phyloP scores from a whole-genome alignment of 495 filamentous ascomycete genomes.

The Penicillium pancosmium region DNA sequence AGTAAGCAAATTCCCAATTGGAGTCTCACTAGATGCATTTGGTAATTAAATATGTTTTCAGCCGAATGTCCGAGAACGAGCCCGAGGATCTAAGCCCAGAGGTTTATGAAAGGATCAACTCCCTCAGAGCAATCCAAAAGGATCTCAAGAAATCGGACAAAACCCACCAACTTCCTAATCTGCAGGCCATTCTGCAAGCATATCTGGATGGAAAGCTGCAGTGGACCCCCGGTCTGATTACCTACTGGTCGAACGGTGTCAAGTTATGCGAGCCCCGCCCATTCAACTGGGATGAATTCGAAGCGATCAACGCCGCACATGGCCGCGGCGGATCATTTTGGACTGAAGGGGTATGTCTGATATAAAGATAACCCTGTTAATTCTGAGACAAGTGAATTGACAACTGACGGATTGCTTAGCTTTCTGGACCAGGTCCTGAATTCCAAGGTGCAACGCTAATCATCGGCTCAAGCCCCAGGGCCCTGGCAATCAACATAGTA shows the following conservation, averaged over 20 bases:
- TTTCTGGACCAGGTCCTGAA: background rate
- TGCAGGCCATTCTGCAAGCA: background rate
- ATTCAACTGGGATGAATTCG: conserved; percentile 8
- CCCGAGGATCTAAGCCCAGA: background rate
- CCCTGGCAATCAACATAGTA: background rate
- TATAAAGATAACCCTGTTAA: background rate
- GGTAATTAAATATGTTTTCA: background rate
- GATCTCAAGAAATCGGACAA: background rate
- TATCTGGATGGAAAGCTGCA: background rate
- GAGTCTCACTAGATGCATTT: background rate
- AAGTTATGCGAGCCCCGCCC: conserved; percentile 3
- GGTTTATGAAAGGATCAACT: background rate
- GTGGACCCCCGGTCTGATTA: conserved; percentile 8
- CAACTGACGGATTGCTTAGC: background rate
- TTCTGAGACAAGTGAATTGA: background rate
- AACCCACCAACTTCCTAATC: background rate
- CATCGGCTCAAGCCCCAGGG: background rate
- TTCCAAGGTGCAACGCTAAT: background rate
- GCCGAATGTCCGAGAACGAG: background rate
- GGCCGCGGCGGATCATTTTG: background rate
- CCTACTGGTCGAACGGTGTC: conserved; percentile 7
- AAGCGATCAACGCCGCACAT: background rate
- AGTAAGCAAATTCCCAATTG: background rate
- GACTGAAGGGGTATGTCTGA: conserved; percentile 6
- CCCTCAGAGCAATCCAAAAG: background rate